Evolutionary conservation across 495 filamentous ascomycete species (phyloP).

Genomic region (Xanthoparmelia taractica): DNA sequence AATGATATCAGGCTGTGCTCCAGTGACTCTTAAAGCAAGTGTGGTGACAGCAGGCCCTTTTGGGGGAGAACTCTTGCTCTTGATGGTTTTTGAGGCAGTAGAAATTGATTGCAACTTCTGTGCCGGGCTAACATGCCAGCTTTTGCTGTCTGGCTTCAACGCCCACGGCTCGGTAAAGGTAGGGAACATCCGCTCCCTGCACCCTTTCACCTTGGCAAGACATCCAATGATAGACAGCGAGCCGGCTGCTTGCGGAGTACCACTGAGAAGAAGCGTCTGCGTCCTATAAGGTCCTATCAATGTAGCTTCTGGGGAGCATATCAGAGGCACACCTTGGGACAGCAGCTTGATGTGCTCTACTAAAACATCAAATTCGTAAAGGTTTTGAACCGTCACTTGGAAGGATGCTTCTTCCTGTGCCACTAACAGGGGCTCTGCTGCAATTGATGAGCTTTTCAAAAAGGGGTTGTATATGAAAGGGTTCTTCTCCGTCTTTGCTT

Average conservation of each 20-base stretch:
- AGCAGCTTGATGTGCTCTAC: conserved; percentile 75
- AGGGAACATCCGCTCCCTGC: conserved; percentile 70
- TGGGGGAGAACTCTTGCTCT: conserved; percentile 33
- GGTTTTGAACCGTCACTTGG: conserved; percentile 79
- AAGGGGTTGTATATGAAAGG: conserved; percentile 95
- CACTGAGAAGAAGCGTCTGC: conserved; percentile 65
- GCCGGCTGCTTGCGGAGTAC: conserved; percentile 58
- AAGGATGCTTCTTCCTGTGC: conserved; percentile 70
- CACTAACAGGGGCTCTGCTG: conserved; percentile 60
- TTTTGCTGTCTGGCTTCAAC: conserved; percentile 58
- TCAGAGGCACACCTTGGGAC: conserved; percentile 61
- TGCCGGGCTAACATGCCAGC: conserved; percentile 4
- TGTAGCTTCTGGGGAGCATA: conserved; percentile 55
- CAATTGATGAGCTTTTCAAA: conserved; percentile 44
- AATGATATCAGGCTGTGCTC: conserved; percentile 64
- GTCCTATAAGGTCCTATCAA: conserved; percentile 70
- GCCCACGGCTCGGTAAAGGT: conserved; percentile 74
- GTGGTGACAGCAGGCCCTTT: conserved; percentile 30
- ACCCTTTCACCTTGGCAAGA: conserved; percentile 68
- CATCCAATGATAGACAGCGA: conserved; percentile 69
- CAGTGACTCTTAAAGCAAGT: conserved; percentile 62
- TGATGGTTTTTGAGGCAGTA: conserved; percentile 32
- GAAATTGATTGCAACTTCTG: conserved; percentile 63
- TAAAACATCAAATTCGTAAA: conserved; percentile 85
- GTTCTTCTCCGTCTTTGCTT: conserved; percentile 51